Percentiles rank a stretch among this genome's conserved stretches.
Conservation (phyloP, 1,139 yeast genomes). For the Pichia sp. region DNA sequence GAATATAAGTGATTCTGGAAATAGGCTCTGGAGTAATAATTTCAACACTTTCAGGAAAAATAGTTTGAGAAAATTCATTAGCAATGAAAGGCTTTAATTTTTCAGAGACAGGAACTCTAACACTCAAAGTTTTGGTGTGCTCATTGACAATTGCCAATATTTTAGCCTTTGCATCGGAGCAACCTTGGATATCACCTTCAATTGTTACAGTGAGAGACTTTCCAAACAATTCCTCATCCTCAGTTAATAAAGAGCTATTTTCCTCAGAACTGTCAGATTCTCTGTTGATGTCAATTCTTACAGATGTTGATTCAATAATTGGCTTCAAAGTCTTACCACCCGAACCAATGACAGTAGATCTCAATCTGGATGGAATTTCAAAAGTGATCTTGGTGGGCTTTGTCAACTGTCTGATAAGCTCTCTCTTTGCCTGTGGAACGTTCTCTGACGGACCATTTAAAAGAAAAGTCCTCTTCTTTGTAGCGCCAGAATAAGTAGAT, state of each 20-base stretch:
- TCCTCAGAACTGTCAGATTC: conserved; percentile 26
- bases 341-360: conserved; percentile 84
- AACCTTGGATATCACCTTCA: conserved; percentile 85
- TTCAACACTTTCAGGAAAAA: conserved; percentile 33
- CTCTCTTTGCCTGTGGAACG: conserved; percentile 70
- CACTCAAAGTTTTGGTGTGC: conserved; percentile 57
- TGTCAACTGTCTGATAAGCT: conserved; percentile 71
- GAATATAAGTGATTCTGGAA: conserved; percentile 33
- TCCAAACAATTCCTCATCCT: conserved; percentile 51
- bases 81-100: conserved; percentile 52
- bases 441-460: conserved; percentile 71
- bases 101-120: conserved; percentile 47
- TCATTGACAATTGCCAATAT: conserved; percentile 73
- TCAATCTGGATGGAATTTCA: conserved; percentile 70
- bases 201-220: conserved; percentile 58
- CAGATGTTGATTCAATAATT: conserved; percentile 66
- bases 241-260: conserved; percentile 26
- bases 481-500: conserved; percentile 73
- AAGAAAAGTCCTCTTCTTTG: conserved; percentile 80
- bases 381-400: conserved; percentile 64
- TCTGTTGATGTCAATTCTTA: conserved; percentile 70
- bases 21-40: conserved; percentile 33
- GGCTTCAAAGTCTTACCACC: conserved; percentile 82
- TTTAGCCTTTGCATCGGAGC: conserved; percentile 64
- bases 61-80: conserved; percentile 32